Conservation (phyloP, 139 green algal genomes). For the Volvox reticuliferus region DNA sequence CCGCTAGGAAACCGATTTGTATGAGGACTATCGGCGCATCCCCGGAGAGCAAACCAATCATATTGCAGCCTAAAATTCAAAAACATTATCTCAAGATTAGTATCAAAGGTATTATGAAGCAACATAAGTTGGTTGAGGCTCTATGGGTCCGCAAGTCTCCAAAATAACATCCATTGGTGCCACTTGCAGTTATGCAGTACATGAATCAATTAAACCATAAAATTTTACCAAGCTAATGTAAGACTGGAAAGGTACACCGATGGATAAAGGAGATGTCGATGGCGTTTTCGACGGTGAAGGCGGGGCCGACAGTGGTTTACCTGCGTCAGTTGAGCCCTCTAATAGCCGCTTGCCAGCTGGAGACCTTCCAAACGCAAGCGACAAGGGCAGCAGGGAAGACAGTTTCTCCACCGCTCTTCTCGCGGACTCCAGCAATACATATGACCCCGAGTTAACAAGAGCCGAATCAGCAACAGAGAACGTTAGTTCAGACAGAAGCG, state of each 20-base stretch:
- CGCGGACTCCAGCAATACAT: not conserved
- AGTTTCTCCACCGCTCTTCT: not conserved
- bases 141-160: not conserved
- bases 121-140: not conserved
- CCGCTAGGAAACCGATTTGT: not conserved
- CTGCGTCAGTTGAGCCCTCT: too few relatives aligned
- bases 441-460: not conserved
- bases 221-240: not conserved
- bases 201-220: too few relatives aligned
- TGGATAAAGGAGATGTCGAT: not conserved
- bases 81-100: too few relatives aligned
- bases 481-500: not conserved
- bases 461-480: not conserved
- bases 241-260: not conserved
- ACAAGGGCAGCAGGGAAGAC: not conserved
- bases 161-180: not conserved
- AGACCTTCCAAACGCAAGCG: not conserved
- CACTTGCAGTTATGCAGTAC: not conserved
- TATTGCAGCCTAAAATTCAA: too few relatives aligned
- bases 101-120: too few relatives aligned
- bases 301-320: not conserved
- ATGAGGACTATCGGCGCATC: conserved; percentile 2
- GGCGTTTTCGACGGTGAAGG: not conserved
- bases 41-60: too few relatives aligned
- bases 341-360: too few relatives aligned